A percentile compares a stretch with the other conserved stretches of the same genome.
phyloP scores from a whole-genome alignment of 768 basidiomycete species.

The Podaxis sp. region DNA sequence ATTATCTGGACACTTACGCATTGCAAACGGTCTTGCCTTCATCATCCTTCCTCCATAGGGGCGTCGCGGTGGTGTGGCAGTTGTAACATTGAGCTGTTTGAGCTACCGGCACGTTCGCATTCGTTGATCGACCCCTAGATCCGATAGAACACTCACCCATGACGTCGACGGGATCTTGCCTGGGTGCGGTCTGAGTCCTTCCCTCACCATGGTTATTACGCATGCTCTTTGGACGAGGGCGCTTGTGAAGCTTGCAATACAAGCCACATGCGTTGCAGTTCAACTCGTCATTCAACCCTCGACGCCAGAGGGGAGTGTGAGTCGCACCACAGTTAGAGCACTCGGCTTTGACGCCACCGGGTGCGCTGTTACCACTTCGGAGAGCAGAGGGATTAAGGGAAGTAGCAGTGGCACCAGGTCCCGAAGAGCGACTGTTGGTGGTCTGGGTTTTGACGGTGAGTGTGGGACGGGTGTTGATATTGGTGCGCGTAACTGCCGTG shows the following conservation, averaged over 20 bases:
- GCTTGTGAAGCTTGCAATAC: conserved; percentile 89
- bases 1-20: conserved; percentile 54
- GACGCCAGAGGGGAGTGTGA: conserved; percentile 84
- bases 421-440: conserved; percentile 49
- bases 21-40: conserved; percentile 92
- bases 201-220: conserved; percentile 73
- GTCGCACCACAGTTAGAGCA: conserved; percentile 89
- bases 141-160: conserved; percentile 50
- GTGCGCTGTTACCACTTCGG: conserved; percentile 40
- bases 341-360: conserved; percentile 71
- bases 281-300: conserved; percentile 83
- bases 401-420: conserved; percentile 65
- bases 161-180: conserved; percentile 71
- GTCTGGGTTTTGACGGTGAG: conserved; percentile 60
- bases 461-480: conserved; percentile 47
- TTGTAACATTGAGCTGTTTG: conserved; percentile 77
- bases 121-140: conserved; percentile 12
- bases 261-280: conserved; percentile 89
- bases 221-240: conserved; percentile 87
- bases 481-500: conserved; percentile 29
- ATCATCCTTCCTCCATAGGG: conserved; percentile 88
- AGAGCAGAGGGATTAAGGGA: conserved; percentile 47
- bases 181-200: conserved; percentile 59
- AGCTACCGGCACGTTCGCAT: conserved; percentile 28
- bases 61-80: conserved; percentile 86